Evolutionary conservation across 1,284 basidiomycete species (phyloP), one percentile per base, ranked within the genome.

Genomic region (Sporisorium sorghi): DNA sequence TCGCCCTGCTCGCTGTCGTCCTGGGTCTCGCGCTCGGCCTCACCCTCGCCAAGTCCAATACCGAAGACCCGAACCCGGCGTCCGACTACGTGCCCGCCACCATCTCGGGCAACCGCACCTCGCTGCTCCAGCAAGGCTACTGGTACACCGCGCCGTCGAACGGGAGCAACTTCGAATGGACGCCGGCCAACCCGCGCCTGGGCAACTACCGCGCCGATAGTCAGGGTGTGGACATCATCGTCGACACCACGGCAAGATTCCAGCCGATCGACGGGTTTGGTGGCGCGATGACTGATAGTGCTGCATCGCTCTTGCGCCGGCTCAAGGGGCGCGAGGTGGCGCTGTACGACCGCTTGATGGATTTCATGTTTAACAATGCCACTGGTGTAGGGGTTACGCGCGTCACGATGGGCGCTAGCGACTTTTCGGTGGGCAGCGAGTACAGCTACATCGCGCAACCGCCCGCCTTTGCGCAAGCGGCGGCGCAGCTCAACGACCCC

Each of bases 191-290:
- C 32, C 42, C 71, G 14, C 43, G 52, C 5, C 48, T 69, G 2
- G 58, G 71, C n/a, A 51, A n/a, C 28, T 74, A 66, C 14, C 23
- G 58, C 0, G 42, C 54, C 11, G 66, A 74, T 21, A 69, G 58
- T 32, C 61, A 63, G n/a, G 70, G 65, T 7, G 74, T 73, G 15
- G 77, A 78, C 51, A 65, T 77, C 15, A 30, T 74, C 30, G 66
- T 78, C 58, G 58, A 78, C 54, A 69, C 73, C 15, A 39, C 59
- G 9, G 49, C 59, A 10, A 54, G 40, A 3, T 63, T 39, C 17
- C 73, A 76, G 43, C 30, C 32, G 23, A 77, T 79, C 39, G 75
- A 79, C 39, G 77, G 77, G 17, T 74, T 72, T 24, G 77, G 75
- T 21, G 70, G 61, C 2, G 78, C 76, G 5, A 61, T 80, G 50